Conservation (phyloP, 257 asterid genomes). For the Craterostigma plantagineum region DNA sequence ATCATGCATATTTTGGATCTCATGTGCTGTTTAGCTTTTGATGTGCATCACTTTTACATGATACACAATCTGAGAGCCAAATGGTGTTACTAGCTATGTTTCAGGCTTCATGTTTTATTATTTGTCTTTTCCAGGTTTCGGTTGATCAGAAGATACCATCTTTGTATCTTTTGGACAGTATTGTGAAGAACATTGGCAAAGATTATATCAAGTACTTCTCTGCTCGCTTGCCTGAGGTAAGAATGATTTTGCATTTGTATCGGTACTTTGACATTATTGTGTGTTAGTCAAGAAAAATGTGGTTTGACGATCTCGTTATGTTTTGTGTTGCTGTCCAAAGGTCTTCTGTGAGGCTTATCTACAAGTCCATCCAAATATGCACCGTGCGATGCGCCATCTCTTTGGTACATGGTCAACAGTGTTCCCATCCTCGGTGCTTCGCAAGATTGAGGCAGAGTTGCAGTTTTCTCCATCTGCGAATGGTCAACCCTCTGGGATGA, state of each 20-base stretch:
- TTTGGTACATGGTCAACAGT: constrained; percentile 78
- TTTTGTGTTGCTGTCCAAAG: constrained; percentile 15
- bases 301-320: too few relatives aligned
- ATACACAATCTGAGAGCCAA: too few relatives aligned
- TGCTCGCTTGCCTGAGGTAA: constrained; percentile 73
- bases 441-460: constrained; percentile 53
- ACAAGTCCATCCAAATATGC: constrained; percentile 64
- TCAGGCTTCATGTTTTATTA: too few relatives aligned
- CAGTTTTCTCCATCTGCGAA: constrained; percentile 38
- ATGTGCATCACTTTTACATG: too few relatives aligned
- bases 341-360: constrained; percentile 37
- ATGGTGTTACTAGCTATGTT: too few relatives aligned
- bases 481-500: constrained; percentile 43
- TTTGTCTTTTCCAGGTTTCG: constrained; percentile 53
- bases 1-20: too few relatives aligned
- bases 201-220: constrained; percentile 60
- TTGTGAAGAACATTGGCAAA: constrained; percentile 87
- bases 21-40: too few relatives aligned
- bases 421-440: constrained; percentile 59
- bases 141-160: constrained; percentile 82
- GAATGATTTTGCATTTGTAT: constrained; percentile 12
- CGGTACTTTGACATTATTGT: too few relatives aligned
- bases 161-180: constrained; percentile 89
- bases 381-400: constrained; percentile 70
- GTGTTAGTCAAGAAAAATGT: too few relatives aligned